Evolutionary conservation across 805 yeast species (phyloP).

Genomic region (Wickerhamiella hasegawae): DNA sequence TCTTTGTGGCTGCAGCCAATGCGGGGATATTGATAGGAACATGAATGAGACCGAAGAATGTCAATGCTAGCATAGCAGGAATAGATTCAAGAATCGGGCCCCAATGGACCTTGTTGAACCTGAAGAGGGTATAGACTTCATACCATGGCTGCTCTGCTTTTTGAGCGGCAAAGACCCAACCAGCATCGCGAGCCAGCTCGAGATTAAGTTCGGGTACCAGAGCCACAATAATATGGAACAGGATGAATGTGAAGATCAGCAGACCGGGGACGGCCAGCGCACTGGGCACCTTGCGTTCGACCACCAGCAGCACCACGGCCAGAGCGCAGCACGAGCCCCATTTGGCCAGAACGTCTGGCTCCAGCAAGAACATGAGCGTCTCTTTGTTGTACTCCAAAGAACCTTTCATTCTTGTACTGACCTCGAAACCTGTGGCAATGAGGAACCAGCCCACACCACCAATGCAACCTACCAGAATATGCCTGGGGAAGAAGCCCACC

Average conservation of each 20-base stretch:
- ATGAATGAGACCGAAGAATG: constrained; percentile 89
- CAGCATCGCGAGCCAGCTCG: constrained; percentile 43
- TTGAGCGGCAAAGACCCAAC: constrained; percentile 73
- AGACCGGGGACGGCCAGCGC: constrained; percentile 69
- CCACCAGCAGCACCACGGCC: constrained; percentile 40
- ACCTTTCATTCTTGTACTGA: constrained; percentile 66
- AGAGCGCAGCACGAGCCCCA: constrained; percentile 60
- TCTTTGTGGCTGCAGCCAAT: constrained; percentile 73
- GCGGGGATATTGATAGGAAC: constrained; percentile 98
- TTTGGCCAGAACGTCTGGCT: constrained; percentile 36
- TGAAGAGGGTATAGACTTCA: constrained; percentile 58
- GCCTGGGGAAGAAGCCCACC: constrained; percentile 92
- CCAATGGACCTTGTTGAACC: constrained; percentile 65
- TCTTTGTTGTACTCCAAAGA: constrained; percentile 47
- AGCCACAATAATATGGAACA: constrained; percentile 54
- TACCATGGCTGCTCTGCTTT: constrained; percentile 70
- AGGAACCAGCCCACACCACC: constrained; percentile 97
- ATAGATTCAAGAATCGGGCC: constrained; percentile 43
- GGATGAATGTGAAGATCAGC: constrained; percentile 52
- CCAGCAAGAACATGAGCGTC: constrained; percentile 28
- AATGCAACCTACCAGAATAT: constrained; percentile 89
- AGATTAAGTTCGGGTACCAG: constrained; percentile 52
- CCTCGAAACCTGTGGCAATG: constrained; percentile 80
- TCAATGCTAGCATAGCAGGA: constrained; percentile 90
- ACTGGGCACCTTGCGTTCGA: constrained; percentile 46